Evolutionary conservation across 768 basidiomycete genomes (phyloP), one percentile per base, ranked within the genome.

Genomic region (Ephemerocybe angulata): DNA sequence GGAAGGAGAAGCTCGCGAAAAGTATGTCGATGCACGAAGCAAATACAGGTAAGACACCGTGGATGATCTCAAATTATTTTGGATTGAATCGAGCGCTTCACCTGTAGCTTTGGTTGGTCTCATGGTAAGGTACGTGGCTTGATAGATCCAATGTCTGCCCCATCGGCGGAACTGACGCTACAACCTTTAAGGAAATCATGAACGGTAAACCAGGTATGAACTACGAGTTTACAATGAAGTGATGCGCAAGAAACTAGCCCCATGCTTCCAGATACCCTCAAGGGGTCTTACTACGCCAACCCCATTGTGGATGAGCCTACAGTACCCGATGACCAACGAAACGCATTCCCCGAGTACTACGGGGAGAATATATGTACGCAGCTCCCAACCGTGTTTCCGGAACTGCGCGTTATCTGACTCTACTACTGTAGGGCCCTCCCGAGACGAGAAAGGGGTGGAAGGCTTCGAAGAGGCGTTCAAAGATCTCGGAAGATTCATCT

Each of bases 281-380:
- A 98, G 68, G 96, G 95, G 3, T 93, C 90, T 0, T 99, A 86
- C 73, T 99, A 99, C 66, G 94, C 93, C 56, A 94, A 88, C 62
- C 93, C 93, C 8, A 70, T 86, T 24, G 63, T 86, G 0, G 93
- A 94, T 53, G 59, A 66, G 27, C 82, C 87, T 0, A 71, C 77
- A n/a, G 87, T 92, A 2, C 66, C 84, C 13, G 67, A 75, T 2
- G 78, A 74, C 31, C 78, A 87, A 38, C 77, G 73, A 50, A 64
- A 70, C 15, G 71, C 75, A 27, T 85, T 91, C 69, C 87, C 85
- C 3, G 91, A 95, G 67, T 96, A 93, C 70, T 94, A 96, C 65
- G 83, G 87, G 4, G 71, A 73, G 33, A 99, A 99, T 63, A 89
- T 98, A 35, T 99, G 96, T 94, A 68, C 63, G 69, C 55, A 21